Base-by-base conservation (phyloP, 2,329 filamentous ascomycete species). In the Mariannaea sp. region DNA sequence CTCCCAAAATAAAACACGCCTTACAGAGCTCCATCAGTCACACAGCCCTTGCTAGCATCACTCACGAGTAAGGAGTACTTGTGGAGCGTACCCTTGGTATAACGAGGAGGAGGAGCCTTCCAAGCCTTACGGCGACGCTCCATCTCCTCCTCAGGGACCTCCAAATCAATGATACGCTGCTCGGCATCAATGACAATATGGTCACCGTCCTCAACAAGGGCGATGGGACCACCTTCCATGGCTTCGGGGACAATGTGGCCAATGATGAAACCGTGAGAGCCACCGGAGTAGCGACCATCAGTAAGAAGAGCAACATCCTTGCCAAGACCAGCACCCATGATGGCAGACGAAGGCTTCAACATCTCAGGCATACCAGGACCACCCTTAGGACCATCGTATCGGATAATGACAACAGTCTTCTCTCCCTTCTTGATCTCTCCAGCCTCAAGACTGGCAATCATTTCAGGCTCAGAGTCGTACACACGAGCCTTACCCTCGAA, bases 351-450 rank as follows among this genome's bases (percentile, higher is more conserved):
- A n/a, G 92, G 90, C 78, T 96, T 96, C 57, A 97, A 79, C 80
- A 96, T 93, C 76, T 97, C 92, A 26, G 92, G 92, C 88, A 97
- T 97, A 53, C 92, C 92, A 1, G 92, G 92, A 0, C 92, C 92
- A 61, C 92, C 92, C 76, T 93, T 95, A 56, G 92, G 92, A 1
- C 92, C 92, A 70, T 96, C 92, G 71, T 96, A 96, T 45, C 92
- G 89, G 65, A 97, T 93, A 50, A 96, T 86, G 46, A 96, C 83
- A 24, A 96, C 92, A 1, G 93, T 87, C 74, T 96, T 94, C 73
- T 96, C 89, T 59, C 87, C 88, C 70, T 88, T 87, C 61, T 91
- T 90, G 66, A 96, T 90, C 62, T 87, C 80, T 49, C 90, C 90
- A 38, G 81, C 78, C 73, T 89, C 88, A 12, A 97, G 80, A 0